Evolutionary conservation across 352 stramenopile species (phyloP).

Genomic region (Phytopythium sindhum): DNA sequence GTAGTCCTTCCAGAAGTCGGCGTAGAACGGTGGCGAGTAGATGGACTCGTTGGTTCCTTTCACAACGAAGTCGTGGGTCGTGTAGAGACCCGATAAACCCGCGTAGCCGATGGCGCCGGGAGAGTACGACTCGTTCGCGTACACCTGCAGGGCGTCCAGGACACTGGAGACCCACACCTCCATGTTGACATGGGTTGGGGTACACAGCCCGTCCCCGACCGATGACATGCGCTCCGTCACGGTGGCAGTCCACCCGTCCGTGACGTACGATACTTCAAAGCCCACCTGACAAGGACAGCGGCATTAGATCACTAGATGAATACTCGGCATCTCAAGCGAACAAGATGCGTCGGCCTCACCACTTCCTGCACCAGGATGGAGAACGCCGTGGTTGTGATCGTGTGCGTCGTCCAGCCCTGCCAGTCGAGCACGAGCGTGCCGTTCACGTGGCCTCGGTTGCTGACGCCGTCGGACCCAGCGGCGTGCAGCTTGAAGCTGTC

Average conservation of each 20-base stretch:
- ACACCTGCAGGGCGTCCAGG: slow-evolving; percentile 9
- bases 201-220: slow-evolving; percentile 17
- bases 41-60: slow-evolving; percentile 11
- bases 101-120: slow-evolving; percentile 23
- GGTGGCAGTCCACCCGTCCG: not conserved
- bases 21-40: slow-evolving; percentile 13
- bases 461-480: slow-evolving; percentile 10
- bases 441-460: slow-evolving; percentile 13
- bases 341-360: not conserved
- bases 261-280: slow-evolving; percentile 15
- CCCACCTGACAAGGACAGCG: slow-evolving; percentile 3
- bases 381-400: slow-evolving; percentile 30
- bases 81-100: slow-evolving; percentile 35
- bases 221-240: slow-evolving; percentile 33
- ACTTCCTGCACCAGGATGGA: slow-evolving; percentile 49
- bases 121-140: slow-evolving; percentile 26
- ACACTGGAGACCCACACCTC: slow-evolving; percentile 28
- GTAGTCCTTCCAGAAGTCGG: slow-evolving; percentile 47
- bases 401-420: slow-evolving; percentile 40
- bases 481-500: slow-evolving; percentile 14
- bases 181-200: slow-evolving; percentile 29
- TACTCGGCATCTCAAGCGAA: not conserved
- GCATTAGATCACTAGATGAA: not conserved
- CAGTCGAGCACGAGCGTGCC: slow-evolving; percentile 31
- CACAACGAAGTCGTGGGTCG: slow-evolving; percentile 29